Evolutionary conservation across 108 stramenopile genomes (phyloP), one percentile per base, ranked within the genome.

Genomic region (Chaetoceros muelleri): DNA sequence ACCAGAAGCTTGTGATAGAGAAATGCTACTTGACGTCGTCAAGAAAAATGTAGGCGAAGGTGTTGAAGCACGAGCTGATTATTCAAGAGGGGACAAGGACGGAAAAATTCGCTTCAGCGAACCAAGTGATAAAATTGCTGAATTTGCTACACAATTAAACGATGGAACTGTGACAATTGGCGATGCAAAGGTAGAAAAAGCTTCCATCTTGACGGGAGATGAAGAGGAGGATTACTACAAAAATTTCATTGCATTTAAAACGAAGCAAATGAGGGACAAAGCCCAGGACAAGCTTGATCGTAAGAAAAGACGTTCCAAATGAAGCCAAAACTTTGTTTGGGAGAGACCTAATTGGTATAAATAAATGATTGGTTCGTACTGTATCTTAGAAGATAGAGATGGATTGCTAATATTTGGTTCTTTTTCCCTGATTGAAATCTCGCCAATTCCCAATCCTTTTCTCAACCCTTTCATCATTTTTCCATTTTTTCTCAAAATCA

Each of bases 371-470:
- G n/a, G n/a, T n/a, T n/a, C n/a, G n/a, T n/a, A 24, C n/a, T 7
- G 5, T 23, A 49, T 49, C 7, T 49, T 49, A 49, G 48, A 49
- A 23, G n/a, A 7, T 7, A 23, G 19, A 21, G 7, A 51, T 51
- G 8, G 24, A 13, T 51, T 10, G 8, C 7, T 51, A 20, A 24
- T 51, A 5, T 10, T 22, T 24, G n/a, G n/a, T 54, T 54, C 50
- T 70, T 76, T 23, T 74, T 71, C 27, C 26, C 44, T 29, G 70
- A n/a, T n/a, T 62, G 72, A 92, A 92, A 48, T 87, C 77, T 48
- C 90, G 63, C 90, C 90, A 92, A 76, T 86, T 92, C n/a, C 90
- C 86, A 48, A 92, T 66, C 1, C 90, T 72, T 50, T 87, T 92
- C 52, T 87, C 86, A 1, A 85, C 82, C 2, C 90, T 70, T 27